Percentiles rank a stretch among this genome's conserved stretches.
Conservation (phyloP, 2,329 filamentous ascomycete genomes). For the Verticillium longisporum region DNA sequence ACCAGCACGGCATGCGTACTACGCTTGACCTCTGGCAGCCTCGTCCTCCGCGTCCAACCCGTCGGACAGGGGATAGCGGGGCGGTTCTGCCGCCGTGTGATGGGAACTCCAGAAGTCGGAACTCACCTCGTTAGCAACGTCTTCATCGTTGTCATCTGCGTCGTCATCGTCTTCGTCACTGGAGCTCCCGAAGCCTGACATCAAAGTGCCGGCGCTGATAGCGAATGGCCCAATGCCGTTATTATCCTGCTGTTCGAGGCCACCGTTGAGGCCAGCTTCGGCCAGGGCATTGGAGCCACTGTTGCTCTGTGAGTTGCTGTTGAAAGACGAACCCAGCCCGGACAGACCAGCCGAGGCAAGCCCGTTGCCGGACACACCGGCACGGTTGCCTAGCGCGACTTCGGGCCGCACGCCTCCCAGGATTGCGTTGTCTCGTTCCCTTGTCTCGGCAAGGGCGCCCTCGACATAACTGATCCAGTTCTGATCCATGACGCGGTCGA, state of each 20-base stretch:
- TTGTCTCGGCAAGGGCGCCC: constrained; percentile 82
- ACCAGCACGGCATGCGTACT: constrained; percentile 6
- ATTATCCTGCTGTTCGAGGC: constrained; percentile 61
- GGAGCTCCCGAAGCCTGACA: constrained; percentile 89
- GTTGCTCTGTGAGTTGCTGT: constrained; percentile 17
- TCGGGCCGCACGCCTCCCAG: constrained; percentile 91
- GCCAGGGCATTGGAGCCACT: constrained; percentile 10
- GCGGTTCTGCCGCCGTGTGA: background rate
- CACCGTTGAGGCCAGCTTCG: constrained; percentile 13
- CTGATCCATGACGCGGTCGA: constrained; percentile 82
- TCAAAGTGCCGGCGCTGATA: constrained; percentile 65
- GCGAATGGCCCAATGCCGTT: constrained; percentile 64
- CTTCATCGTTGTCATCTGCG: constrained; percentile 76
- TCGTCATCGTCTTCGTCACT: constrained; percentile 97
- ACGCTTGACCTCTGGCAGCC: constrained; percentile 3
- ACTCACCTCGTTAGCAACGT: constrained; percentile 62
- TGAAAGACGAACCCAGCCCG: constrained; percentile 29
- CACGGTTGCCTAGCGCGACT: constrained; percentile 74
- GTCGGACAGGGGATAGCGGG: background rate
- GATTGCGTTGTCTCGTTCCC: constrained; percentile 96
- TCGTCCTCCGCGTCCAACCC: background rate
- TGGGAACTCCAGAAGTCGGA: background rate
- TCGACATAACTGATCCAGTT: constrained; percentile 96
- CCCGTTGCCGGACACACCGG: constrained; percentile 45
- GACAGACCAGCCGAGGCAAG: constrained; percentile 35